These are phyloP conservation scores for Dovyalis caffra DNA, from an alignment of 345 rosid species.

Conservation along the genomic window DNA sequence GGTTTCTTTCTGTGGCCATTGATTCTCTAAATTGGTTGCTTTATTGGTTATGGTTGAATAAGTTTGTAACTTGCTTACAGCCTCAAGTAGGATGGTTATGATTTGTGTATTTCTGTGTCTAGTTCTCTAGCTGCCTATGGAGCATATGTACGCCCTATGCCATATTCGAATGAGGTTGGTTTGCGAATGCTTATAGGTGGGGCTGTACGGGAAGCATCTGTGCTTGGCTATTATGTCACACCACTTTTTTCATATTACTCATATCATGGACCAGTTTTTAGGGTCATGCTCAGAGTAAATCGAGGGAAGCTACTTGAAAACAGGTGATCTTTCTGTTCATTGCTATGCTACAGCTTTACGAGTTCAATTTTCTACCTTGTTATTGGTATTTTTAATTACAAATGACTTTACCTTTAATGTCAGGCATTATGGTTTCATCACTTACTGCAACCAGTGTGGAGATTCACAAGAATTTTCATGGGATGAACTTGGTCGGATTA, in stretches of 20 bases:
- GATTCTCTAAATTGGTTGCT: neutral
- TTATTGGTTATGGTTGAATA: neutral
- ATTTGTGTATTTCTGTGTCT: slow-evolving; percentile 12
- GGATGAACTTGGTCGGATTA: slow-evolving; percentile 64
- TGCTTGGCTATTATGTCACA: slow-evolving; percentile 67
- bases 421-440: slow-evolving; percentile 83
- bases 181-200: slow-evolving; percentile 87
- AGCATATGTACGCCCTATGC: slow-evolving; percentile 82
- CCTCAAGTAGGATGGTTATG: neutral
- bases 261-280: slow-evolving; percentile 80
- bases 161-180: slow-evolving; percentile 91
- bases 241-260: slow-evolving; percentile 86
- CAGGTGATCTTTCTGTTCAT: slow-evolving; percentile 36
- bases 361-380: neutral
- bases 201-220: slow-evolving; percentile 80
- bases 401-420: slow-evolving; percentile 12
- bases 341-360: neutral
- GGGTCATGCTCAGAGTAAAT: slow-evolving; percentile 62
- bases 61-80: neutral
- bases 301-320: slow-evolving; percentile 58
- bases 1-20: neutral
- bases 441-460: slow-evolving; percentile 72
- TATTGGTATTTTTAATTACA: slow-evolving; percentile 17
- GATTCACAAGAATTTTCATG: slow-evolving; percentile 55
- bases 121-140: slow-evolving; percentile 88